These are phyloP conservation scores for Cercophora newfieldiana DNA, from an alignment of 495 filamentous ascomycete species.

Conservation along the genomic window DNA sequence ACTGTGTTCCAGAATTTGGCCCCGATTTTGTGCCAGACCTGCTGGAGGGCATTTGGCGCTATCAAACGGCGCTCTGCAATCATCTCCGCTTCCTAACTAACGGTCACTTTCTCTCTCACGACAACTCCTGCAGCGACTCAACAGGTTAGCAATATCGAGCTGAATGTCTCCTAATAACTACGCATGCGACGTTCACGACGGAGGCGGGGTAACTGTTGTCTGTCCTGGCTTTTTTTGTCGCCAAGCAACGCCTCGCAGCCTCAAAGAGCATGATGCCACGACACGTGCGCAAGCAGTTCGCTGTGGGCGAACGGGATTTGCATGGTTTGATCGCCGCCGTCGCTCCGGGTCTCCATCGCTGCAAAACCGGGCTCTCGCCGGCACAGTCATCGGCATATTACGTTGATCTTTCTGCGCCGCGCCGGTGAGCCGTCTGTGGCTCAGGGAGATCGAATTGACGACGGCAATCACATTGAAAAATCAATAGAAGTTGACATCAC, in stretches of 20 bases:
- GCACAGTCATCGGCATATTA: not conserved
- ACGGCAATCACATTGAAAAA: not conserved
- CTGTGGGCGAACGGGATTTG: not conserved
- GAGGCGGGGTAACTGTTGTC: not conserved
- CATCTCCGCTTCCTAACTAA: not conserved
- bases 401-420: not conserved
- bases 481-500: not conserved
- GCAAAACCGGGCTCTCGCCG: not conserved
- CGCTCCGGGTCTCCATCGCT: not conserved
- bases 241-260: not conserved
- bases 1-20: conserved; percentile 4
- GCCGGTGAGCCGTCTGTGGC: not conserved
- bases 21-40: conserved; percentile 3
- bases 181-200: not conserved
- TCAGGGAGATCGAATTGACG: not conserved
- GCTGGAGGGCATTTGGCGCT: not conserved
- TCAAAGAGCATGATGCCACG: not conserved
- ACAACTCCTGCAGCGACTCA: not conserved
- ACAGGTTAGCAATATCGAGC: not conserved
- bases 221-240: not conserved
- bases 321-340: not conserved
- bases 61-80: not conserved
- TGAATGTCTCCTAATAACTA: not conserved
- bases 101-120: not conserved
- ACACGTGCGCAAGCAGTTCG: not conserved